Evolutionary conservation across 2,329 filamentous ascomycete genomes (phyloP).

Genomic region (Lachnellula cervina): DNA sequence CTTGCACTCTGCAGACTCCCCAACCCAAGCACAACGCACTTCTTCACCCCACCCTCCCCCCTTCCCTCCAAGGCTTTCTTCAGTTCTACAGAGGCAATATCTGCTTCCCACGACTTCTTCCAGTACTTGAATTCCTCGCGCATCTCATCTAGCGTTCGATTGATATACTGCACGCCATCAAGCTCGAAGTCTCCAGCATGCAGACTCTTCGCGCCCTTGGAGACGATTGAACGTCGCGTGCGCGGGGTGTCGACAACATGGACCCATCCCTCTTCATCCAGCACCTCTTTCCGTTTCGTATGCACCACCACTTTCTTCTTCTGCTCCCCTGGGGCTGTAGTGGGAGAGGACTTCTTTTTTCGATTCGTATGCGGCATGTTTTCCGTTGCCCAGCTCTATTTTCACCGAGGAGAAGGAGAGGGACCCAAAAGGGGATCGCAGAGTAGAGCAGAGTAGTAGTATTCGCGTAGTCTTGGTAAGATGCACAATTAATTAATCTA

Average conservation of each 20-base stretch:
- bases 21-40: constrained; percentile 29
- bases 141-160: constrained; percentile 27
- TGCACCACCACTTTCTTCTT: constrained; percentile 17
- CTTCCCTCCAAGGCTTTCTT: constrained; percentile 10
- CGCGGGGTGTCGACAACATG: constrained; percentile 28
- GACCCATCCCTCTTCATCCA: constrained; percentile 32
- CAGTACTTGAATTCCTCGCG: constrained; percentile 22
- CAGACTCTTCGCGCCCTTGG: constrained; percentile 7
- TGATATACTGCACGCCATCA: constrained; percentile 26
- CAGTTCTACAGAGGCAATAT: constrained; percentile 17
- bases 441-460: background rate
- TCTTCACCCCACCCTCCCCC: constrained; percentile 15
- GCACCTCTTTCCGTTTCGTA: constrained; percentile 28
- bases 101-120: constrained; percentile 26
- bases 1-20: constrained; percentile 29
- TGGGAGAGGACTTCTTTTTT: constrained; percentile 19
- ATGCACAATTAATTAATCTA: background rate
- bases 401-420: background rate
- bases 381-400: background rate
- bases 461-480: background rate
- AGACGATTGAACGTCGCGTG: background rate
- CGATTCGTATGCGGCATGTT: constrained; percentile 27
- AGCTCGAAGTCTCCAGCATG: constrained; percentile 28
- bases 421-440: background rate
- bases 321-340: background rate